A percentile compares a stretch with the other conserved stretches of the same genome.
Conservation (phyloP, 495 filamentous ascomycete species). For the Corynascus novoguineensis region DNA sequence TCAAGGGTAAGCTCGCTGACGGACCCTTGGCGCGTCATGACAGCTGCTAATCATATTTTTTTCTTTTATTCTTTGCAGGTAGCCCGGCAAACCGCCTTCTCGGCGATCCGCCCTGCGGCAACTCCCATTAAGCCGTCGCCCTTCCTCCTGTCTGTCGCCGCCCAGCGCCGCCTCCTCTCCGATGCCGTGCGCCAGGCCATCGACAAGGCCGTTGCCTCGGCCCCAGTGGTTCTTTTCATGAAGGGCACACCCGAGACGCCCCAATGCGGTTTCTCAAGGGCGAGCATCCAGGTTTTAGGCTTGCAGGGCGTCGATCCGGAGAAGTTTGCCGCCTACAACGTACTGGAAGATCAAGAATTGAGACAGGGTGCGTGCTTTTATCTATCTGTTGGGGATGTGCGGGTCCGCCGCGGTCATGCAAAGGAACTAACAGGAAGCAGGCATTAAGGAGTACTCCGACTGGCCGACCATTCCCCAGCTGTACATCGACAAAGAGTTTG, state of each 20-base stretch:
- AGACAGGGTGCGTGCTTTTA: slow-evolving; percentile 61
- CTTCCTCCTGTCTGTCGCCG: slow-evolving; percentile 31
- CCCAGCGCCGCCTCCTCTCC: slow-evolving; percentile 61
- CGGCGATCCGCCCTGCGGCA: slow-evolving; percentile 1
- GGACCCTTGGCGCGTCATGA: not conserved
- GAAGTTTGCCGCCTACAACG: slow-evolving; percentile 96
- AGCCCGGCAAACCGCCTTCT: slow-evolving; percentile 5
- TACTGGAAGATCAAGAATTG: slow-evolving; percentile 83
- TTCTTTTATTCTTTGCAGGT: too few species aligned
- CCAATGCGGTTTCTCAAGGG: slow-evolving; percentile 97
- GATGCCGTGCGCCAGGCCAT: slow-evolving; percentile 71
- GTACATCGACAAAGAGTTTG: slow-evolving; percentile 90
- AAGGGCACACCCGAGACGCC: slow-evolving; percentile 95
- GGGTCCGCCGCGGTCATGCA: not conserved
- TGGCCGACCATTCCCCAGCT: slow-evolving; percentile 98
- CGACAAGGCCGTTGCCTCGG: slow-evolving; percentile 75
- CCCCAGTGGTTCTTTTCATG: slow-evolving; percentile 97
- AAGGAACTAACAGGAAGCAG: slow-evolving; percentile 40
- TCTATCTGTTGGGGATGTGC: not conserved
- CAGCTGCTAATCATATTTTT: not conserved
- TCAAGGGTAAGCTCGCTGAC: not conserved
- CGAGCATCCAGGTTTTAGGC: slow-evolving; percentile 89
- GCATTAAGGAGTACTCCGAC: slow-evolving; percentile 97
- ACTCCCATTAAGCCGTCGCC: slow-evolving; percentile 19
- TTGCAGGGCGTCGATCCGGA: slow-evolving; percentile 92